Percentiles rank a stretch among this genome's conserved stretches.
These are phyloP conservation scores for Cryptosporidium sp. DNA, from an alignment of 169 alveolate genomes.

Conservation along the genomic window DNA sequence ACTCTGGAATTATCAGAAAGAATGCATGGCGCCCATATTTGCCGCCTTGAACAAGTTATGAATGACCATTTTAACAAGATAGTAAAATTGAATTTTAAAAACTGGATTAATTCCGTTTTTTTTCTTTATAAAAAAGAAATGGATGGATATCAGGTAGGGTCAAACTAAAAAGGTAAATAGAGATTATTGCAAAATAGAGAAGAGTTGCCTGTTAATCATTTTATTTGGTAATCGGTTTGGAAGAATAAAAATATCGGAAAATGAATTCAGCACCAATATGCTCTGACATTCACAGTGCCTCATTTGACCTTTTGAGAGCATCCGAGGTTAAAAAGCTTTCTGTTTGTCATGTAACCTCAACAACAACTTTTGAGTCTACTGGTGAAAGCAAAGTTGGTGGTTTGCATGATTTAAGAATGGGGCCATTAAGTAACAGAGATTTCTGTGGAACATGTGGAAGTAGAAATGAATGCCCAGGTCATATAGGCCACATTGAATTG, in stretches of 20 bases:
- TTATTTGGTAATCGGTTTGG: not conserved
- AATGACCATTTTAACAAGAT: not conserved
- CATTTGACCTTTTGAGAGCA: constrained; percentile 64
- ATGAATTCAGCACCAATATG: constrained; percentile 71
- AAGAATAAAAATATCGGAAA: constrained; percentile 10
- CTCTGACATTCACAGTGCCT: constrained; percentile 70
- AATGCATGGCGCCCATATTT: not conserved
- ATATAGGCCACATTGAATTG: constrained; percentile 94
- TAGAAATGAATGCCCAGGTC: constrained; percentile 95
- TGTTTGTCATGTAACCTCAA: constrained; percentile 65
- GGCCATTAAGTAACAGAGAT: constrained; percentile 92
- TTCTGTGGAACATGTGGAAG: constrained; percentile 91
- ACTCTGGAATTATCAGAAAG: not conserved
- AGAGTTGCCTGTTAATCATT: not conserved
- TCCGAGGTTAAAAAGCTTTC: constrained; percentile 72
- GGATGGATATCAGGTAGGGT: constrained; percentile 6
- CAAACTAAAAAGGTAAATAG: constrained; percentile 1
- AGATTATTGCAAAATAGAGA: not conserved
- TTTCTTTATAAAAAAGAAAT: constrained; percentile 18
- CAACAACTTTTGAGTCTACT: constrained; percentile 55
- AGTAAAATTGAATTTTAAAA: not conserved
- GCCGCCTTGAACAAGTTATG: not conserved
- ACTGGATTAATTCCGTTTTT: not conserved
- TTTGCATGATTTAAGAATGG: constrained; percentile 94
- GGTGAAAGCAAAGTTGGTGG: constrained; percentile 83